Evolutionary conservation across 2,329 filamentous ascomycete species (phyloP).

Genomic region (Dothideomycetidae sp.): DNA sequence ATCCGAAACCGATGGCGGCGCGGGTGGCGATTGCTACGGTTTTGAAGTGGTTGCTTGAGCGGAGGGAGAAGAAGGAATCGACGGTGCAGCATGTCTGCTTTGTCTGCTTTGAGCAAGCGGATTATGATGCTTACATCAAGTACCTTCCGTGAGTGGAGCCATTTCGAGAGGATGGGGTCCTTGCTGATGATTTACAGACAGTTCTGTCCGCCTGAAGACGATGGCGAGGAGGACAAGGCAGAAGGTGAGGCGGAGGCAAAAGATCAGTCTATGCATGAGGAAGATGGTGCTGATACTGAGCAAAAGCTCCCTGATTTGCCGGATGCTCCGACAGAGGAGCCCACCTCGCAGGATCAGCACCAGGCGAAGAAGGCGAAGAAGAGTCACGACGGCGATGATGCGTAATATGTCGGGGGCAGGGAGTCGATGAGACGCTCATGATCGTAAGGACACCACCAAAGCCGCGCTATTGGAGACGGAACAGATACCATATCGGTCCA

Average conservation of each 20-base stretch:
- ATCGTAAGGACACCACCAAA: too few species aligned
- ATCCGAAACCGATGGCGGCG: conserved; percentile 61
- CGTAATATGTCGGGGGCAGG: not conserved
- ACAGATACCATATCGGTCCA: too few species aligned
- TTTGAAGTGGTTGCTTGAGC: conserved; percentile 38
- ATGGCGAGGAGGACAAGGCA: conserved; percentile 12
- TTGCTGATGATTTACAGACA: not conserved
- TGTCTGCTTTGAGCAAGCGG: conserved; percentile 68
- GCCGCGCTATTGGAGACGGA: too few species aligned
- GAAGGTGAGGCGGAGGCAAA: conserved; percentile 9
- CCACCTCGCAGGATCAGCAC: conserved; percentile 29
- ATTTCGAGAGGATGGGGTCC: conserved; percentile 6
- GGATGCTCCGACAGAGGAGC: conserved; percentile 34
- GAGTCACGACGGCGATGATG: conserved; percentile 1
- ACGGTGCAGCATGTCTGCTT: conserved; percentile 62
- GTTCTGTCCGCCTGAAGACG: not conserved
- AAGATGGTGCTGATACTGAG: conserved; percentile 16
- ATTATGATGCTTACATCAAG: conserved; percentile 57
- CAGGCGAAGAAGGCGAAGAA: conserved; percentile 35
- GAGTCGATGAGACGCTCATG: too few species aligned
- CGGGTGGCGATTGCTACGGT: conserved; percentile 52
- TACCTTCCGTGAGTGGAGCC: conserved; percentile 54
- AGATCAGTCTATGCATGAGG: conserved; percentile 6
- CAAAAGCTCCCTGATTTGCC: conserved; percentile 32
- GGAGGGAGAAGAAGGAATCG: conserved; percentile 21